Base-by-base conservation (phyloP, 1,284 basidiomycete genomes). In the Marasmius sp. region DNA sequence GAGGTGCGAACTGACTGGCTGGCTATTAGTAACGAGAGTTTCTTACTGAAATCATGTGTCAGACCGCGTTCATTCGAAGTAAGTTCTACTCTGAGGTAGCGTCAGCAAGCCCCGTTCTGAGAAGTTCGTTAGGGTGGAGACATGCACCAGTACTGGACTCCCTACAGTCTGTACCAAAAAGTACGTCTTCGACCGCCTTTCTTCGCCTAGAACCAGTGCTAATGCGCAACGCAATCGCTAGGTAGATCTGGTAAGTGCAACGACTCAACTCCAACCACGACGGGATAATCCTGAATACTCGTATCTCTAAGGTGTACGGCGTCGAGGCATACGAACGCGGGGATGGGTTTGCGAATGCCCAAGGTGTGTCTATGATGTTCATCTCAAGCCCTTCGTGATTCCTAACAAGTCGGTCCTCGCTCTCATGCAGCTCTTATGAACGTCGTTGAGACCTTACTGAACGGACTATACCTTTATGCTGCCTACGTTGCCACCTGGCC, bases 391-490 rank as follows among this genome's bases (percentile, higher is more conserved):
- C 20, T 7, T 22, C 16, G 18, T 36, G 6, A 20, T n/a, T 14
- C 8, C 20, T n/a, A 8, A 20, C 16, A 14, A 45, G 20, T 47
- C 6, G 8, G 7, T 18, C 37, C 6, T 36, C 58, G 34, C 45
- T 43, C n/a, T 43, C 33, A 12, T 48, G 9, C 6, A 59, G 58
- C 58, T 22, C 48, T 59, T 6, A 27, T 59, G 48, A 59, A 59
- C 52, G 7, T 59, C 11, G 73, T 93, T 58, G 95, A 97, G 75
- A 91, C 87, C 0, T 58, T 85, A 16, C 72, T 96, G 68, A 95
- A 94, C 75, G 68, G 93, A 51, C 67, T 72, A 59, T 96, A 95
- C 74, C 73, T 97, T 52, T 92, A 90, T 73, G 82, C 91, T 43
- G 86, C 88, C 0, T 86, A 94, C 68, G 73, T 87, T 62, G 73